Evolutionary conservation across 2,329 filamentous ascomycete species (phyloP), one percentile per base, ranked within the genome.

Genomic region (Gremmenia infestans): DNA sequence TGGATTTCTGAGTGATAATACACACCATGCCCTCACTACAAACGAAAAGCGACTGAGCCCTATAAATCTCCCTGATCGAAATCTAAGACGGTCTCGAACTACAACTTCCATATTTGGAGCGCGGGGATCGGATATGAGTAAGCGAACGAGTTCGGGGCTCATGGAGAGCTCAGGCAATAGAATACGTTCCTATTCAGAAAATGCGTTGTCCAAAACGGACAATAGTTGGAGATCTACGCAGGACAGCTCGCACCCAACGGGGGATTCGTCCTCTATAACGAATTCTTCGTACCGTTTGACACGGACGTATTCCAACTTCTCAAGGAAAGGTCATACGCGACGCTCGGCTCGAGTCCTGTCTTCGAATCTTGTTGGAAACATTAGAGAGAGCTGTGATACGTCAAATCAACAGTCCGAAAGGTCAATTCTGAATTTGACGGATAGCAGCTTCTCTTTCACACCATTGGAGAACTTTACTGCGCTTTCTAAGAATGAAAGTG

Each of bases 281-380:
- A 55, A 57, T 36, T 66, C 63, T n/a, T 51, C 52, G 3, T 50
- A 59, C 9, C 51, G 53, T 14, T 35, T 65, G 8, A 56, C 54
- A 12, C 50, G 65, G 9, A 66, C 60, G 12, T 68, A 67, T 53
- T 69, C 67, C 7, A 67, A 64, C 23, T 67, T 64, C 49, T 67
- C 65, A 8, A 55, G 62, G 19, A 67, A 67, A 54, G 65, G 65
- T 2, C 63, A 67, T 37, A 58, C 49, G 8, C 53, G 60, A 53
- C 53, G 58, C 5, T 65, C 63, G 32, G 59, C 61, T 23, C 57
- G 58, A 32, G 17, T 62, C 2, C 35, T 50, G 9, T 52, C 57
- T 11, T 15, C 50, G 11, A 58, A 57, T 45, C 22, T 53, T 42
- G 22, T 54, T 53, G 51, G 54, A 32, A 40, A 53, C 15, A 14